Conservation (phyloP, 805 yeast genomes). For the Maudiozyma pseudohumilis region DNA sequence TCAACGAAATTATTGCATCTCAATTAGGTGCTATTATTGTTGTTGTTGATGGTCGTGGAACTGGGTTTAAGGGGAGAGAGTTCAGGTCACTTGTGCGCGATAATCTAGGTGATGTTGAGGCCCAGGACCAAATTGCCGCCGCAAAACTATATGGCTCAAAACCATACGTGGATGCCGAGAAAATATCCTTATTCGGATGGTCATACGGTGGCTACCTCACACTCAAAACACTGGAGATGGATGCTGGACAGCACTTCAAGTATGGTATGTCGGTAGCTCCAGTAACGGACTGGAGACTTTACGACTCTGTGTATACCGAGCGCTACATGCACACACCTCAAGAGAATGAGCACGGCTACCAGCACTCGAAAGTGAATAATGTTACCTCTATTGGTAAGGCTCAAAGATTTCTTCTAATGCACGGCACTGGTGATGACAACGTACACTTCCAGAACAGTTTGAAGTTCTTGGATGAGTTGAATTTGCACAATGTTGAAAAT, state of each 20-base stretch:
- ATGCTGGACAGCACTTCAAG: constrained; percentile 61
- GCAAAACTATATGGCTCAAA: constrained; percentile 61
- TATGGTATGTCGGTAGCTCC: constrained; percentile 97
- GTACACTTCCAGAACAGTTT: constrained; percentile 90
- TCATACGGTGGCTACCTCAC: constrained; percentile 95
- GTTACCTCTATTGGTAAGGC: constrained; percentile 45
- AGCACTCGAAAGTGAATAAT: constrained; percentile 44
- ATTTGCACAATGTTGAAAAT: constrained; percentile 68
- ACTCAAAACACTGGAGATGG: constrained; percentile 77
- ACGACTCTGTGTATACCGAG: constrained; percentile 91
- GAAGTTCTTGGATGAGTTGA: constrained; percentile 64
- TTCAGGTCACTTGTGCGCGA: constrained; percentile 77
- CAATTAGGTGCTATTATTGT: constrained; percentile 77
- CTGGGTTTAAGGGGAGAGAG: constrained; percentile 75
- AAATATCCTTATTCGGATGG: constrained; percentile 96
- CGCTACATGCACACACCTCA: constrained; percentile 84
- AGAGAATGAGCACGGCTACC: constrained; percentile 56
- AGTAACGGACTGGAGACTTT: constrained; percentile 86
- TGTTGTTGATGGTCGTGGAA: constrained; percentile 94
- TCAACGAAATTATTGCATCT: constrained; percentile 70
- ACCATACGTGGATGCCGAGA: constrained; percentile 53
- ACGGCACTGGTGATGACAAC: constrained; percentile 96
- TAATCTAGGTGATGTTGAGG: constrained; percentile 71
- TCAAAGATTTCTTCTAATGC: constrained; percentile 75
- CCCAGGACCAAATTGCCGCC: constrained; percentile 77